A percentile compares a stretch with the other conserved stretches of the same genome.
These are phyloP conservation scores for Bullera alba DNA, from an alignment of 768 basidiomycete species.

Conservation along the genomic window DNA sequence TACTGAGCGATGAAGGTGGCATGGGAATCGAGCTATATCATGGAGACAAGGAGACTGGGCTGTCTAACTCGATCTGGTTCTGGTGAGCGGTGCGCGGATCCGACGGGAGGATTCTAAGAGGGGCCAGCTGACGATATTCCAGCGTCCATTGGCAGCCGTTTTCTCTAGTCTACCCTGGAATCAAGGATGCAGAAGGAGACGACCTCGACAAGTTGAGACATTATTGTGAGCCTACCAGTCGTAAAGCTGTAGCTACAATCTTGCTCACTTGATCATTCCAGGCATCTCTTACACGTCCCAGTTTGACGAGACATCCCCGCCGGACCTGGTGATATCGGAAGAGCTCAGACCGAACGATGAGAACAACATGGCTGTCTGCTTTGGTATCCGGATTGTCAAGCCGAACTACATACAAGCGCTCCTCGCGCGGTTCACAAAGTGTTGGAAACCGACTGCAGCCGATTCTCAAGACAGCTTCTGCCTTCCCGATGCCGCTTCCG, in stretches of 20 bases:
- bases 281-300: constrained; percentile 24
- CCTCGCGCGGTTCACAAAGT: constrained; percentile 2
- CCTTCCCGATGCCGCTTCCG: constrained; percentile 14
- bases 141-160: constrained; percentile 25
- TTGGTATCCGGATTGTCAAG: constrained; percentile 25
- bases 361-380: constrained; percentile 34
- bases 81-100: constrained; percentile 13
- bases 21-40: constrained; percentile 20
- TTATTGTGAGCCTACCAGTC: constrained; percentile 19
- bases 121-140: not conserved
- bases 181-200: too few relatives aligned
- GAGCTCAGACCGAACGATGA: constrained; percentile 12
- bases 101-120: not conserved
- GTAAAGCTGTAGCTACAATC: not conserved
- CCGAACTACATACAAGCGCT: constrained; percentile 23
- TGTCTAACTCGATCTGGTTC: too few relatives aligned
- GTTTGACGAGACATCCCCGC: constrained; percentile 18
- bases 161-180: constrained; percentile 17
- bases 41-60: too few relatives aligned
- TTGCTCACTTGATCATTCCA: not conserved
- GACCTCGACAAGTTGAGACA: too few relatives aligned
- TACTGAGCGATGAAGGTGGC: constrained; percentile 13
- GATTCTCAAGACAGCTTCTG: constrained; percentile 32
- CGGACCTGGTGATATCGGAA: constrained; percentile 22
- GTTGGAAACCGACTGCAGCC: constrained; percentile 34